Base-by-base conservation (phyloP, 768 basidiomycete species). In the Royoungia palumana region DNA sequence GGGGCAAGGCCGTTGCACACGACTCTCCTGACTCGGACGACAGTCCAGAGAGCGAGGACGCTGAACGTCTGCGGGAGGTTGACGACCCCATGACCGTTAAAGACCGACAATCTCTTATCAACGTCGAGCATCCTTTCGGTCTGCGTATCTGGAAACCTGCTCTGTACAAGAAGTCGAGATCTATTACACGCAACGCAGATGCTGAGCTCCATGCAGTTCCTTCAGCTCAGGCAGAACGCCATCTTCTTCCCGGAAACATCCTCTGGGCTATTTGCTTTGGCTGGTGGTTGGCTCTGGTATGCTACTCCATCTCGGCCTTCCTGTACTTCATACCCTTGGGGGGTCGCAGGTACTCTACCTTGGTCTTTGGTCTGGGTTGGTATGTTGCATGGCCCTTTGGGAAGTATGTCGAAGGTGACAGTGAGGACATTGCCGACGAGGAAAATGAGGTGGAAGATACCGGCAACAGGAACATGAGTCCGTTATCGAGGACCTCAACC, bases 141-240 rank as follows among this genome's bases (percentile, higher is more conserved):
- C 77, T 99, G 50, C 95, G 92, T 34, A 97, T 99, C 65, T 99
- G 96, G 96, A 99, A 99, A 68, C 96, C 96, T 19, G 96, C 96
- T 0, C 70, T 99, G 49, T 99, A 99, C 82, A 94, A 94, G 71
- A 99, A 99, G 66, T 88, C 89, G 27, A 86, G 96, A 27, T 91
- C 94, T 3, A 90, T 99, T 59, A 97, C 94, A 41, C 90, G 95
- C 43, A 82, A 93, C 70, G 96, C 96, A 32, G 96, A 99, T 67
- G 84, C 89, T 50, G 96, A 89, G 0, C 80, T 99, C 5, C 96
- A 99, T 65, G 81, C 88, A 12, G 78, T 90, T 25, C 96, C 96
- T 2, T 95, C 92, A 17, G 88, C 92, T 3, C 89, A 93, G 53
- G 93, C 90, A 2, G 93, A 95, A 61, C 83, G 92, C 24, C 95